phyloP scores from a whole-genome alignment of 768 basidiomycete species.

The Leucocoprinus birnbaumii region DNA sequence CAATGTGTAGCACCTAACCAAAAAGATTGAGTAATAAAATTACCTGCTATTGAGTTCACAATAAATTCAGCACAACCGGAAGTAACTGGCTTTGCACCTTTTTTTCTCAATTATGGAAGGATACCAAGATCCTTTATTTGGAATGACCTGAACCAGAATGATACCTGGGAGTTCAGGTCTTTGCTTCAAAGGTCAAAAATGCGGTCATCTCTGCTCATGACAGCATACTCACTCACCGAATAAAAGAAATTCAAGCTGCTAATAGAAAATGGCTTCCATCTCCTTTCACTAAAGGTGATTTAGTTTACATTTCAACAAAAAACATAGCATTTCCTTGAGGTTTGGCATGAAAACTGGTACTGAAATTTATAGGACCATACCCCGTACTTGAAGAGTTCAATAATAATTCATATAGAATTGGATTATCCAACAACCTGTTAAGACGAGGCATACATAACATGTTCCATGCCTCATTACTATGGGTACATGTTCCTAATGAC shows the following conservation, averaged over 20 bases:
- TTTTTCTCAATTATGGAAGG: constrained; percentile 21
- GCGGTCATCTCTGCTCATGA: constrained; percentile 32
- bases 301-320: no score
- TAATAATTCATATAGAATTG: no score
- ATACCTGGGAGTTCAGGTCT: constrained; percentile 18
- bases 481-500: no score
- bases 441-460: no score
- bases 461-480: no score
- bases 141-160: constrained; percentile 1
- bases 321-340: no score
- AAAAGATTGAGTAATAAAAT: constrained; percentile 25
- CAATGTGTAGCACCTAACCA: constrained; percentile 25
- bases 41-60: constrained; percentile 25
- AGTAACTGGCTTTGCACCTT: constrained; percentile 21
- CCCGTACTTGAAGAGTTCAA: no score
- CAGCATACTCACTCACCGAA: constrained; percentile 25
- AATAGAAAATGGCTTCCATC: constrained; percentile 21
- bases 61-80: constrained; percentile 19
- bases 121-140: constrained; percentile 21
- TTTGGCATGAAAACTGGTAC: no score
- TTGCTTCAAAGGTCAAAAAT: constrained; percentile 16
- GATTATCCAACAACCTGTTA: no score
- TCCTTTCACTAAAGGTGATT: no score
- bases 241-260: constrained; percentile 24
- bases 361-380: no score